Base-by-base conservation (phyloP, 345 rosid species). In the Populus euphratica region DNA sequence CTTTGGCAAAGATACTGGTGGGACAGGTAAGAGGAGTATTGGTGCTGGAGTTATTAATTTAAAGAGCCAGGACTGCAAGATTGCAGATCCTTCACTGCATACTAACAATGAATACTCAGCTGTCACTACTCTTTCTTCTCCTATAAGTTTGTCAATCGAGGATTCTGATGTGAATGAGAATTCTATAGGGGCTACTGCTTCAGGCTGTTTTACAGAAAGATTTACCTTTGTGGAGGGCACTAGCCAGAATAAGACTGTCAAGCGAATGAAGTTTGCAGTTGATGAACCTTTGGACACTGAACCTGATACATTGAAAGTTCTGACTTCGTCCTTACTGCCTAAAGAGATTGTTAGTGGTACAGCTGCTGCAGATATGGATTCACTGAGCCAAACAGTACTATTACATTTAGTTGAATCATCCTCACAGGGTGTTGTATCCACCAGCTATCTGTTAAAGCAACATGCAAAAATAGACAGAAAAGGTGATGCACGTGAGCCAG, bases 351-450 rank as follows among this genome's bases (percentile, higher is more conserved):
- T 27, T 64, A 36, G 50, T 52, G 77, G 73, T 56, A 36, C n/a
- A 16, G 66, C 80, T 75, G 68, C 49, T 39, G 78, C 81, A 64
- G 49, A 73, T 84, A 56, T 70, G 9, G 88, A 85, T 68, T 39
- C 77, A 6, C 78, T 59, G 77, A 52, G 78, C 66, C 89, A 83
- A 69, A 77, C 71, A 3, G 78, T 82, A 63, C 83, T 71, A 63
- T 87, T 90, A 59, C 85, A 81, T 76, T 61, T 91, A 78, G 91
- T 90, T 39, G 97, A 94, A 77, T 85, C 94, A 63, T 89, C 92
- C 65, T 74, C 47, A 80, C 81, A 80, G 79, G 97, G 96, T 66
- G 76, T 91, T 79, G 81, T 85, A 31, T 89, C 86, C 78, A 81
- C 88, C 76, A 81, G 86, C 31, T 90, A 84, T 87, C 79, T 90